Base-by-base conservation (phyloP, 2,329 filamentous ascomycete genomes). In the Davidsoniella virescens region DNA sequence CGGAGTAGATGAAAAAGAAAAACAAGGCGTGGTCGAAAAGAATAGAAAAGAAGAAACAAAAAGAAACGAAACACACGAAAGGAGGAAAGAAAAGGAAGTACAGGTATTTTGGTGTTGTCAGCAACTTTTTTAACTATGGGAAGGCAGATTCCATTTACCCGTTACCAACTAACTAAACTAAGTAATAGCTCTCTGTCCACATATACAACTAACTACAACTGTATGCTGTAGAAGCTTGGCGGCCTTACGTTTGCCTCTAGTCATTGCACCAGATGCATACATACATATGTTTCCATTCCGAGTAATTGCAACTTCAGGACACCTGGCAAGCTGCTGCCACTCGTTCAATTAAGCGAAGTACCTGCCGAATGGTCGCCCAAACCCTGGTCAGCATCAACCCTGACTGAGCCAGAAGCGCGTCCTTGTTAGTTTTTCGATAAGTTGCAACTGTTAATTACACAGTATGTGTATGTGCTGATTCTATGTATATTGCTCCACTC, bases 11-110 rank as follows among this genome's bases (percentile, higher is more conserved):
- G 33, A 40, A 17, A 41, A n/a, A 38, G 37, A 43, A 49, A 43
- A 37, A 38, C 47, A 41, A 45, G 18, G 26, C 23, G 25, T 10
- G 47, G 20, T 29, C n/a, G 42, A 38, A 45, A 37, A 49, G 47
- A 50, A 43, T 29, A 46, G 29, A 45, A 18, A 14, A 38, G 10
- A 47, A 47, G 23, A 29, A 47, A 46, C 36, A 52, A 47, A 38
- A 47, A 53, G 52, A 49, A 50, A 47, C 49, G 51, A 55, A 55
- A 36, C 47, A 26, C 20, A 48, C 17, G 9, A 20, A 43, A 12
- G 18, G 25, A 20, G 17, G 52, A 26, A 42, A 51, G 56, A 47
- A 47, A 49, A 47, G 46, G 16, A 23, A 49, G 54, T 50, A 46
- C 48, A 53, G 50, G 52, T 33, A 33, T 33, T 33, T 33, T 12